A percentile compares a stretch with the other conserved stretches of the same genome.
Conservation (phyloP, 129 eudicot genomes). For the Ambrosia trifida region DNA sequence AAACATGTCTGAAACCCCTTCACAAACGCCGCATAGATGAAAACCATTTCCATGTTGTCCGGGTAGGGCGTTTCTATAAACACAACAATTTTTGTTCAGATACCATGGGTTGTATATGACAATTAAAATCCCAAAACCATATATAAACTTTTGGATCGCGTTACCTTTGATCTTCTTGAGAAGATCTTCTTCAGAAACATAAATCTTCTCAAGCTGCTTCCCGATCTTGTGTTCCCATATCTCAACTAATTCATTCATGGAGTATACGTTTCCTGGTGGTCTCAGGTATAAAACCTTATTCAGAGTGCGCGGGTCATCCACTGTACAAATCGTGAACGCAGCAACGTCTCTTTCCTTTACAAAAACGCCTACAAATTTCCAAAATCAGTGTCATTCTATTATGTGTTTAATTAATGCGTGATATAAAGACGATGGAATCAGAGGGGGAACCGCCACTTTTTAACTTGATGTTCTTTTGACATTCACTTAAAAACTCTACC, state of each 20-base stretch:
- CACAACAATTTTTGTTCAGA: background rate
- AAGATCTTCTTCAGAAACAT: constrained; percentile 67
- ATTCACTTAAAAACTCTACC: too few species aligned
- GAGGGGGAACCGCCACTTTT: background rate
- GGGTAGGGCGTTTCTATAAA: constrained; percentile 77
- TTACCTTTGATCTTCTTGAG: constrained; percentile 74
- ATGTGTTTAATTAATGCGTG: background rate
- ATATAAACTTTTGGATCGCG: background rate
- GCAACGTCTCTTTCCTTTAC: constrained; percentile 83
- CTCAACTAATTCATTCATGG: constrained; percentile 71
- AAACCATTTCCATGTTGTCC: constrained; percentile 69
- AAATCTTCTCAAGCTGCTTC: constrained; percentile 57
- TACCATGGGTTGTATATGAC: background rate
- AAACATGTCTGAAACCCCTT: constrained; percentile 85
- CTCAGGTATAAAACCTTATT: constrained; percentile 67
- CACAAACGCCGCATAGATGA: constrained; percentile 75
- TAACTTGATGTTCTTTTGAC: background rate
- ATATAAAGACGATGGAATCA: background rate
- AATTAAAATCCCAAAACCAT: background rate
- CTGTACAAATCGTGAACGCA: constrained; percentile 67
- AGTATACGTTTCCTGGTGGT: constrained; percentile 74
- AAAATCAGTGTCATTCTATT: background rate
- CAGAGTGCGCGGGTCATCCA: constrained; percentile 80
- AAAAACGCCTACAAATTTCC: constrained; percentile 56
- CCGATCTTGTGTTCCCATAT: constrained; percentile 82